These are phyloP conservation scores for Colletotrichum falcatum DNA, from an alignment of 2,329 filamentous ascomycete species.

Conservation along the genomic window DNA sequence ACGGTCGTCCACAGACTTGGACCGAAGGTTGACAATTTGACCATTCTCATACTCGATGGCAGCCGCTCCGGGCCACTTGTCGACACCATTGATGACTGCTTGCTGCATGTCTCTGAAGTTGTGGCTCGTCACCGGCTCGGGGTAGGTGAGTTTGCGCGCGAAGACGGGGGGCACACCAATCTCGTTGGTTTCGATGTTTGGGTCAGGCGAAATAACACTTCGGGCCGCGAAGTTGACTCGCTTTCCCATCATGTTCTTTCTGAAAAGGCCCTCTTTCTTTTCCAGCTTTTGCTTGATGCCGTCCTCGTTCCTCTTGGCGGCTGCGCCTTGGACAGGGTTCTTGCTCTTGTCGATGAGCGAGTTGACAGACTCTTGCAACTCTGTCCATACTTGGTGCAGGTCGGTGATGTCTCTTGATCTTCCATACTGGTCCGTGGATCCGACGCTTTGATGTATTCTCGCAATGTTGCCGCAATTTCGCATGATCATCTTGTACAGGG, in stretches of 20 bases:
- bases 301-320: constrained; percentile 83
- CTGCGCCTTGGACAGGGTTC: constrained; percentile 83
- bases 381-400: constrained; percentile 83
- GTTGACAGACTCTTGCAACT: constrained; percentile 91
- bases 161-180: constrained; percentile 99
- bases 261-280: constrained; percentile 98
- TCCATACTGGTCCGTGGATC: constrained; percentile 57
- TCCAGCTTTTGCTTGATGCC: constrained; percentile 98
- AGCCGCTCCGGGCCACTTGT: constrained; percentile 93
- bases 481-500: constrained; percentile 86
- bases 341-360: constrained; percentile 91
- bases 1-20: constrained; percentile 89
- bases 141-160: constrained; percentile 94
- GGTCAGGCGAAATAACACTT: constrained; percentile 97
- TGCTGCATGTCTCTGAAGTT: constrained; percentile 97
- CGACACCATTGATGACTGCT: constrained; percentile 92
- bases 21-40: constrained; percentile 86
- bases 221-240: constrained; percentile 98
- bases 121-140: constrained; percentile 95
- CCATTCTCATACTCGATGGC: constrained; percentile 97
- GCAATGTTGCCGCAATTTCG: constrained; percentile 79
- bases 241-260: constrained; percentile 99
- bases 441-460: constrained; percentile 70
- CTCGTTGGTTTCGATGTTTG: constrained; percentile 98
- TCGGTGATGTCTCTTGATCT: constrained; percentile 74